phyloP scores from a whole-genome alignment of 2,329 filamentous ascomycete genomes.

The Sordariomycetes sp. region DNA sequence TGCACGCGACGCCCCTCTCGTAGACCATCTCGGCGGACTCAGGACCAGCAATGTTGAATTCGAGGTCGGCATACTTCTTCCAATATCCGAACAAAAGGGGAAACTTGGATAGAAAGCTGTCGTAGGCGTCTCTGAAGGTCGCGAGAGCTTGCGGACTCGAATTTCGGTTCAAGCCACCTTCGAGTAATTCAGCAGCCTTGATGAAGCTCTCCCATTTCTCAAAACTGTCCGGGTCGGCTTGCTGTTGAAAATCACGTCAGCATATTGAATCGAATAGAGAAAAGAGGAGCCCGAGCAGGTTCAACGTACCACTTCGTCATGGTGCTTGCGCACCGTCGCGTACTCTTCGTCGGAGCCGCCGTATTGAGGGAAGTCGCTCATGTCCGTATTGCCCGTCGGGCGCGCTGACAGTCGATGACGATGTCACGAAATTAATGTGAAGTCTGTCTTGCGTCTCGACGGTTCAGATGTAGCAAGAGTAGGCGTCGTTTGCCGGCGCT shows the following conservation, averaged over 20 bases:
- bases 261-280: conserved; percentile 2
- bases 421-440: too few relatives aligned
- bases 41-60: conserved; percentile 93
- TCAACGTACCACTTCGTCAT: conserved; percentile 59
- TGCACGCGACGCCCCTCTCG: conserved; percentile 87
- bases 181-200: conserved; percentile 70
- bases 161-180: conserved; percentile 92
- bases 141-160: conserved; percentile 90
- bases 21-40: conserved; percentile 98
- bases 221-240: conserved; percentile 76
- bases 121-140: conserved; percentile 78
- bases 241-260: conserved; percentile 27
- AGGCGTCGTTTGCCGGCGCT: too few relatives aligned
- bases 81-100: conserved; percentile 96
- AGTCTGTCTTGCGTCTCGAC: too few relatives aligned
- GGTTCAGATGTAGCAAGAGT: too few relatives aligned
- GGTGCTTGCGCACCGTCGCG: conserved; percentile 70
- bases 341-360: conserved; percentile 74
- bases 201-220: conserved; percentile 93
- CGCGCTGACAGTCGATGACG: too few relatives aligned
- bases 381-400: too few relatives aligned
- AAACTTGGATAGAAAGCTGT: conserved; percentile 89
- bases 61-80: conserved; percentile 98
- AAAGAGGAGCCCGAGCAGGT: background rate
- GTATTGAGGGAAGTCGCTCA: conserved; percentile 64